Percentiles rank a stretch among this genome's conserved stretches.
phyloP scores from a whole-genome alignment of 768 basidiomycete genomes.

The Termitomyces sp. region DNA sequence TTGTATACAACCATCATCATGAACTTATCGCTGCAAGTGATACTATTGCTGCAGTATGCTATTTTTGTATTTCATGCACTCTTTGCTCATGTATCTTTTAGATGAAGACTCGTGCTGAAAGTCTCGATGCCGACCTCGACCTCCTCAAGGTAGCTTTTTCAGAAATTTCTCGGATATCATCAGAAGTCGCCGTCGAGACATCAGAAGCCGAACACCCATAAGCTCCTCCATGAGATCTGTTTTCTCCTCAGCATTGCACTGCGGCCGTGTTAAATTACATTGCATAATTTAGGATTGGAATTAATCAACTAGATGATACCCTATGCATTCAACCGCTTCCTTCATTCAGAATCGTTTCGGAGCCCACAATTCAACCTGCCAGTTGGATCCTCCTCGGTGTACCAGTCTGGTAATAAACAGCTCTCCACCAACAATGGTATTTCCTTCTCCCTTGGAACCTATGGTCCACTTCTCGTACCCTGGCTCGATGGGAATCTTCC shows the following conservation, averaged over 20 bases:
- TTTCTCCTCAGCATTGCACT: neutral
- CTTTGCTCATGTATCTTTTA: constrained; percentile 25
- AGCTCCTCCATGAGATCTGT: neutral
- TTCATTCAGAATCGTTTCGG: constrained; percentile 14
- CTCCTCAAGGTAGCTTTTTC: constrained; percentile 78
- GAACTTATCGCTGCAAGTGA: constrained; percentile 93
- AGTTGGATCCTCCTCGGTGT: constrained; percentile 39
- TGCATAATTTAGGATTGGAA: constrained; percentile 4
- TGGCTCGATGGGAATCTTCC: constrained; percentile 27
- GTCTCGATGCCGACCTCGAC: constrained; percentile 82
- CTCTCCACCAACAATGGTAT: constrained; percentile 26
- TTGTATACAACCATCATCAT: constrained; percentile 95
- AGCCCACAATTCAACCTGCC: constrained; percentile 44
- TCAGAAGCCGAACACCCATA: constrained; percentile 5
- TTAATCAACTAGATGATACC: constrained; percentile 3
- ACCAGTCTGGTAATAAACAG: constrained; percentile 37
- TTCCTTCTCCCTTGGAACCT: constrained; percentile 19
- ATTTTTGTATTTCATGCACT: neutral
- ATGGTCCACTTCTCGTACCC: constrained; percentile 40
- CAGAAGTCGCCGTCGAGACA: constrained; percentile 60
- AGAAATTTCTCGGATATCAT: constrained; percentile 77
- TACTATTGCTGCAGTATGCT: constrained; percentile 78
- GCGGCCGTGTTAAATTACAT: constrained; percentile 3
- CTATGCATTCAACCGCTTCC: neutral
- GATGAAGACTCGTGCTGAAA: constrained; percentile 90